These are phyloP conservation scores for Papilionanthe hybrid DNA, from an alignment of 116 monocot species.

Conservation along the genomic window DNA sequence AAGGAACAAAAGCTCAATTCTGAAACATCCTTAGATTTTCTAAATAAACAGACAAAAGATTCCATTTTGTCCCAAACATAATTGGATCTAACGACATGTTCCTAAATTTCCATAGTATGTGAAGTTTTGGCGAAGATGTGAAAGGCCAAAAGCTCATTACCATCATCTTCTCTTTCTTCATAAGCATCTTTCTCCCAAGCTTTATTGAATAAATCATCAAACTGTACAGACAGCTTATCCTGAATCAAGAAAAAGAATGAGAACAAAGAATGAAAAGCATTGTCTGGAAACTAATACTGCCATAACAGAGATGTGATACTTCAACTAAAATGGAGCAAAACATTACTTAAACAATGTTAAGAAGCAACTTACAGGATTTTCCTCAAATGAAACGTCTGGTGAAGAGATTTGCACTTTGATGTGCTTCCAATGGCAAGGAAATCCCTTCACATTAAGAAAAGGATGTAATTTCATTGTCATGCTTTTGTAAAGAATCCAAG, in stretches of 20 bases:
- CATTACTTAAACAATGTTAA: neutral
- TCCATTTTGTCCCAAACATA: neutral
- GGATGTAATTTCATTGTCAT: neutral
- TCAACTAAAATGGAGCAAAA: conserved; percentile 1
- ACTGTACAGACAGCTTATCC: conserved; percentile 59
- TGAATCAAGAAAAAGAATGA: conserved; percentile 16
- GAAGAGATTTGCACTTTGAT: conserved; percentile 13
- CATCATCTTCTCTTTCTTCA: conserved; percentile 23
- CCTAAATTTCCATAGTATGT: neutral
- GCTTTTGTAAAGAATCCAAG: neutral
- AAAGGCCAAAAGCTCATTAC: conserved; percentile 12
- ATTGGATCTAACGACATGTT: neutral
- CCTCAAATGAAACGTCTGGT: conserved; percentile 14
- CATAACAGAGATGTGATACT: neutral
- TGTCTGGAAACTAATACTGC: neutral
- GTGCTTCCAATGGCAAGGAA: conserved; percentile 43
- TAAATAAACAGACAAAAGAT: neutral
- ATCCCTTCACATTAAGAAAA: conserved; percentile 40
- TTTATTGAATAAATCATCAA: conserved; percentile 83
- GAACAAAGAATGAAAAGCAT: neutral
- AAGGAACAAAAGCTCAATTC: neutral
- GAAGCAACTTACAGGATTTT: conserved; percentile 51
- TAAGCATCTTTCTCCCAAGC: conserved; percentile 61
- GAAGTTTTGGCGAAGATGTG: neutral
- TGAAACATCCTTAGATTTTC: neutral